A percentile compares a stretch with the other conserved stretches of the same genome.
Conservation (phyloP, 331 rosid genomes). For the Quercus phellos region DNA sequence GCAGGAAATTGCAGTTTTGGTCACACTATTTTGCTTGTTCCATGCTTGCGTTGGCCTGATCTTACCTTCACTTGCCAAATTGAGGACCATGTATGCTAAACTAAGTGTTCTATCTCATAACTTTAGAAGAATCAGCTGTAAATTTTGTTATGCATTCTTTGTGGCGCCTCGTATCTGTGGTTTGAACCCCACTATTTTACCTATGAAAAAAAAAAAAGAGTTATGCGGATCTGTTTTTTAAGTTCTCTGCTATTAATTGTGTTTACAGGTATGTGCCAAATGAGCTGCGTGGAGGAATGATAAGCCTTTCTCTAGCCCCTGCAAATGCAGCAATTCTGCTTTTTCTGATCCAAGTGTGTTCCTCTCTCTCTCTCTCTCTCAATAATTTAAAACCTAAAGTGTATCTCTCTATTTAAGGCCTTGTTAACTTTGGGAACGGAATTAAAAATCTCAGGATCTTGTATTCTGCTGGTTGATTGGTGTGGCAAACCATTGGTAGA, state of each 20-base stretch:
- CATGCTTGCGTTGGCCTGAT: slow-evolving; percentile 72
- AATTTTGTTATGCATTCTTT: slow-evolving; percentile 3
- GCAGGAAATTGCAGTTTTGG: slow-evolving; percentile 85
- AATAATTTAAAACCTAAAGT: not conserved
- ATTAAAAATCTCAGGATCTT: not conserved
- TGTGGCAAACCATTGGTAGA: not conserved
- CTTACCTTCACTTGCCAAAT: slow-evolving; percentile 83
- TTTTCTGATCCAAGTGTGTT: slow-evolving; percentile 67
- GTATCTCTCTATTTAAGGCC: not conserved
- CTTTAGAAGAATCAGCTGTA: not conserved
- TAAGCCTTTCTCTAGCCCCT: slow-evolving; percentile 73
- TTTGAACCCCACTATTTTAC: too few species aligned
- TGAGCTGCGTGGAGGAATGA: slow-evolving; percentile 97
- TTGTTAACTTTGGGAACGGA: not conserved
- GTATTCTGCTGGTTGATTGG: not conserved
- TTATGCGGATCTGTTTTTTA: slow-evolving; percentile 4
- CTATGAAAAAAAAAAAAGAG: too few species aligned
- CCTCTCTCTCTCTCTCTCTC: not conserved
- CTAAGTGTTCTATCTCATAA: not conserved
- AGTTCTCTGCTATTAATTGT: slow-evolving; percentile 14
- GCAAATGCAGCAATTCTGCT: slow-evolving; percentile 73
- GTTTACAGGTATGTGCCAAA: slow-evolving; percentile 82
- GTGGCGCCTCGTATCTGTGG: too few species aligned
- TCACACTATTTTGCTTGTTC: slow-evolving; percentile 68
- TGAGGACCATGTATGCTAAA: slow-evolving; percentile 80